phyloP scores from a whole-genome alignment of 306 rosid genomes.

The Casuarina equisetifolia region DNA sequence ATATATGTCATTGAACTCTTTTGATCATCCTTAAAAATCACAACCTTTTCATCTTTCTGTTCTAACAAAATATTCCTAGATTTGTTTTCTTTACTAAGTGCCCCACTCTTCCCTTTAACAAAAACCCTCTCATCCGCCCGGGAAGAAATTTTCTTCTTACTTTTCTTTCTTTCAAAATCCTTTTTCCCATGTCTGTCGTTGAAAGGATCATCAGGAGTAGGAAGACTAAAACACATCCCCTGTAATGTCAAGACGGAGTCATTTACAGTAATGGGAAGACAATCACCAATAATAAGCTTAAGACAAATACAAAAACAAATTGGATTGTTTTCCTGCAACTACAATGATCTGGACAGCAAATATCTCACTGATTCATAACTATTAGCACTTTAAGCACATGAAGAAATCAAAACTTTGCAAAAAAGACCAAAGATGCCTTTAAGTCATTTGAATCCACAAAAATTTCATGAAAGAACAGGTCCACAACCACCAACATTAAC shows the following conservation, averaged over 20 bases:
- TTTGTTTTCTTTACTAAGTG: constrained; percentile 20
- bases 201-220: constrained; percentile 83
- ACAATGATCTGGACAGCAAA: neutral
- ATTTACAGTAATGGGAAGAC: neutral
- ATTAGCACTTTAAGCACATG: neutral
- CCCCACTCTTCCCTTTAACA: constrained; percentile 41
- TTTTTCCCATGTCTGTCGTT: constrained; percentile 60
- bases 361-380: neutral
- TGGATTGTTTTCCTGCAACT: neutral
- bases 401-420: neutral
- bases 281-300: neutral
- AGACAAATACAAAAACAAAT: no score
- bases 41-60: constrained; percentile 18
- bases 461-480: no score
- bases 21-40: constrained; percentile 21
- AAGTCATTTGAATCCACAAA: neutral
- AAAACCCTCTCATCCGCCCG: constrained; percentile 26
- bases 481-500: no score
- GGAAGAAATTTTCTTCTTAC: constrained; percentile 29
- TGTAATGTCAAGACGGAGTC: constrained; percentile 32
- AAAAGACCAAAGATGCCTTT: neutral
- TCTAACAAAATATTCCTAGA: constrained; percentile 15
- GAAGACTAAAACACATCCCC: constrained; percentile 98
- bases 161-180: constrained; percentile 31
- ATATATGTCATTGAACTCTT: constrained; percentile 17